Conservation (phyloP, 768 basidiomycete species). For the Boletus eberwhitei region DNA sequence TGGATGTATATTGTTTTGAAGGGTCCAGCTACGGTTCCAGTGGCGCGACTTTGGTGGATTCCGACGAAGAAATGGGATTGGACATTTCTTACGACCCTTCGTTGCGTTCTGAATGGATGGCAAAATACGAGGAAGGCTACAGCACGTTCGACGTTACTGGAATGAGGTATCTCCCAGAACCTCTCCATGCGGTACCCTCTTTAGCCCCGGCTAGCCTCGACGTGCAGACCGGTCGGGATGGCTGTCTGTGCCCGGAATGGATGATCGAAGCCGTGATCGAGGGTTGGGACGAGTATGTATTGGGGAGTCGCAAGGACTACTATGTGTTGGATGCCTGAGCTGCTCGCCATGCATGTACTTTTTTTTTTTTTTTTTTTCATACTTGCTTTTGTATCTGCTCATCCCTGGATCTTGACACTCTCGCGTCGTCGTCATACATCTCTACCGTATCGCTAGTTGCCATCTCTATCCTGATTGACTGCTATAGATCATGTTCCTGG, state of each 20-base stretch:
- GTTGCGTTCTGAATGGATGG: conserved; percentile 13
- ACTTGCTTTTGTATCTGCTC: not conserved
- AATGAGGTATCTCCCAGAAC: not conserved
- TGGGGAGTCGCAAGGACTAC: not conserved
- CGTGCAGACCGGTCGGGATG: not conserved
- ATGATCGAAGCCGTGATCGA: conserved; percentile 10
- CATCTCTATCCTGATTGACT: no score
- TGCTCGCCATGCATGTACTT: not conserved
- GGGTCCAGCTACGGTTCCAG: not conserved
- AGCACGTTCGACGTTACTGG: not conserved
- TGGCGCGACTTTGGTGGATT: not conserved
- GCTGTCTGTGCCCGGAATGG: conserved; percentile 14
- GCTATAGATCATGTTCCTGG: no score
- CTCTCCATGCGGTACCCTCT: not conserved
- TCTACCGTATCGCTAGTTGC: conserved; percentile 2
- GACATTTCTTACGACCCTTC: conserved; percentile 5
- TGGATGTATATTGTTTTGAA: not conserved
- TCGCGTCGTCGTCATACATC: not conserved
- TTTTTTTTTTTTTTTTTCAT: fast-evolving
- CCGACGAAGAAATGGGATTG: not conserved
- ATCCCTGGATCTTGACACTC: not conserved
- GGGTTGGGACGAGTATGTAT: conserved; percentile 7
- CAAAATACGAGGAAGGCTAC: conserved; percentile 9
- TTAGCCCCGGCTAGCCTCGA: not conserved
- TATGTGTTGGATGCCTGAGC: not conserved